Evolutionary conservation across 2,329 filamentous ascomycete species (phyloP), one percentile per base, ranked within the genome.

Genomic region (Aureobasidium lini): DNA sequence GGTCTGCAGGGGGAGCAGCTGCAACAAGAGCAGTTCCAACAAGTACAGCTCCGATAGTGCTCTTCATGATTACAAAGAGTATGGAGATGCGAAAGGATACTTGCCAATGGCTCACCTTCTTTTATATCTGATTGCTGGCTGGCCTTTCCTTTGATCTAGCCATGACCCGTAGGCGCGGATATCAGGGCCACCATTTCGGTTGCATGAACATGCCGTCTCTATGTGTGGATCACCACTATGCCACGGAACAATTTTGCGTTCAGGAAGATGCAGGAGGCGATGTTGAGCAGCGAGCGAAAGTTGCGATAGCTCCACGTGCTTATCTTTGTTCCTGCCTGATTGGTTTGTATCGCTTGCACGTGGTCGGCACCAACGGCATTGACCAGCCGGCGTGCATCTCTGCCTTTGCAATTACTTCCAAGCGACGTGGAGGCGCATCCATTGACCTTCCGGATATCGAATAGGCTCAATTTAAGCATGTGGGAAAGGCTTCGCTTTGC

Each of bases 41-140:
- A 15, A 60, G 49, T 7, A 47, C 49, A 32, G 58, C 42, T 42
- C 58, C 49, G 10, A 46, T 47, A 2, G 48, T 48, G 49, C 16
- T 54, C 58, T 54, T 60, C 58, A 54, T 60, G 5, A n/a, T 28
- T 39, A 36, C 11, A 47, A 57, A 46, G 53, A 32, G 53, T 28
- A 10, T 37, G 52, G 28, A 57, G 15, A 28, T 28, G 18, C 13
- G 6, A 18, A 9, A 18, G 10, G 2, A 29, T 16, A 18, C 4
- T 29, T 31, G 15, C 10, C 36, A 42, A 18, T 47, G 42, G 16
- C 52, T 13, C 44, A 36, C 52, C 40, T 56, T 36, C 39, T 44
- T 56, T 44, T 56, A 56, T 56, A 44, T 34, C 29, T 15, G n/a
- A 23, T 28, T 36, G 16, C 23, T 6, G 3, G 28, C 23, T 28